Evolutionary conservation across 306 rosid genomes (phyloP), one percentile per base, ranked within the genome.

Genomic region (Alnus rubra): DNA sequence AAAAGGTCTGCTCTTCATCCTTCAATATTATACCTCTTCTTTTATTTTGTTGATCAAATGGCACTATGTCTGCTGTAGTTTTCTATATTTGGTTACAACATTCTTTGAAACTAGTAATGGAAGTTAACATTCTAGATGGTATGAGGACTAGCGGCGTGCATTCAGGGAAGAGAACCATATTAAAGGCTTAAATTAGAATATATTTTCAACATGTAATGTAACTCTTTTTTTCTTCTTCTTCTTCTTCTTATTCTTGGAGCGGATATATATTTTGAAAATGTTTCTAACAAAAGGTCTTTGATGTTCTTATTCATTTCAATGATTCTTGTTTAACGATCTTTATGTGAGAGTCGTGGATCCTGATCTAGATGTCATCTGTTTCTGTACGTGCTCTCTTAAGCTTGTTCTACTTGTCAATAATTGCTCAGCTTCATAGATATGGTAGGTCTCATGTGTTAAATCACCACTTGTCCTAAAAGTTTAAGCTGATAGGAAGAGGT

Each of bases 1-100:
- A 82, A 81, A 91, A 79, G 94, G 98, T 94, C 51, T 53, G 59
- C 42, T 45, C 73, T 85, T 82, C 53, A 73, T 56, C 69, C 37
- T 75, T 68, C 63, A 37, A 58, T 72, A 59, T 76, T 62, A 69
- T 59, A 55, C 42, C 13, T 70, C 6, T 80, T 62, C 10, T 56
- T 62, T 37, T 47, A 50, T 13, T 59, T 73, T 55, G 42, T 44
- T 14, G 35, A 48, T 74, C 16, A 63, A 69, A 14, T 70, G 75
- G 50, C 53, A 28, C 18, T 18, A 49, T 33, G 50, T 64, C 30
- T 58, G 7, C 16, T 5, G 10, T 45, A 45, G 52, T 49, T 49
- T 49, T 49, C 52, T 2, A 49, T 11, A n/a, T 23, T 30, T 63
- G 9, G 65, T 58, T 23, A 58, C 65, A 58, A 5, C 13, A 58